phyloP scores from a whole-genome alignment of 768 basidiomycete genomes.

The Tylopilus cervinicoccineus region DNA sequence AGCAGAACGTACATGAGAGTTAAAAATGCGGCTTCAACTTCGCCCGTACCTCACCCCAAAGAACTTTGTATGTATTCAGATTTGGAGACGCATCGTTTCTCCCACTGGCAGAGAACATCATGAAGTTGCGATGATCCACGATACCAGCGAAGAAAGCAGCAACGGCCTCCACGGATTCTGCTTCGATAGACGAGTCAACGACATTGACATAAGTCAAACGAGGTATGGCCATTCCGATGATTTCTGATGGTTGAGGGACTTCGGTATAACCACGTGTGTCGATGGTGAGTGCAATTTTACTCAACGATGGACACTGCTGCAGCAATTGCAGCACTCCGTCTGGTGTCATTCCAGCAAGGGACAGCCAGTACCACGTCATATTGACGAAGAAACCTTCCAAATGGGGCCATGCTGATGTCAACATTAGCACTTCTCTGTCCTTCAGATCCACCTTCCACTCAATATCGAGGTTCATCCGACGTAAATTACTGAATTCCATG shows the following conservation, averaged over 20 bases:
- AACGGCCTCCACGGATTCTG: background rate
- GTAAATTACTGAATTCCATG: too few relatives aligned
- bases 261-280: background rate
- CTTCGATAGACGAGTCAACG: background rate
- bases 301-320: background rate
- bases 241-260: background rate
- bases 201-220: background rate
- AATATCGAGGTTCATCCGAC: too few relatives aligned
- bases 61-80: too few relatives aligned
- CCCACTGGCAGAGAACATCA: too few relatives aligned
- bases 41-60: too few relatives aligned
- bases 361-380: fast-evolving
- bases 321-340: background rate
- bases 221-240: background rate
- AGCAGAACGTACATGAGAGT: too few relatives aligned
- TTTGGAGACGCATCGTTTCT: too few relatives aligned
- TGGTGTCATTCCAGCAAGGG: background rate
- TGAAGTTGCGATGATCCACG: background rate
- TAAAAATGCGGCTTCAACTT: too few relatives aligned
- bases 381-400: background rate
- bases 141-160: background rate
- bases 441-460: too few relatives aligned
- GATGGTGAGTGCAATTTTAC: background rate
- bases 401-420: too few relatives aligned
- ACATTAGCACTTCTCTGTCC: too few relatives aligned